Conservation (phyloP, 2,329 filamentous ascomycete species). For the Calonectria pteridis region DNA sequence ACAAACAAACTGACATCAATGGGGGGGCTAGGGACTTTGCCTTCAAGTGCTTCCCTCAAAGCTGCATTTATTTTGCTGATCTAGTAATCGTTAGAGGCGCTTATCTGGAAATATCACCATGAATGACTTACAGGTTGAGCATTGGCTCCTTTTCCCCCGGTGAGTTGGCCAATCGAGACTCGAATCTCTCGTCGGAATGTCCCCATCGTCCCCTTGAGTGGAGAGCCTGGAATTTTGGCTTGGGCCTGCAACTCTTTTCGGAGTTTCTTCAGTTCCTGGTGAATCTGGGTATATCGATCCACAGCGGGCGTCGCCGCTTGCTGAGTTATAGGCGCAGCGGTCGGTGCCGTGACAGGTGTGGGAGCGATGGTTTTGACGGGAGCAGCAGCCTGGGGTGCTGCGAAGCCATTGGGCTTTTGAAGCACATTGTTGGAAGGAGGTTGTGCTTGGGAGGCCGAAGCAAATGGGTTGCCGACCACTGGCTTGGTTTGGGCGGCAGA, state of each 20-base stretch:
- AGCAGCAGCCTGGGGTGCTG: constrained; percentile 14
- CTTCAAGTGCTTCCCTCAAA: constrained; percentile 66
- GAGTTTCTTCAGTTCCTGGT: constrained; percentile 75
- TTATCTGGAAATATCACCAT: not conserved
- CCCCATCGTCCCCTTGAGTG: constrained; percentile 75
- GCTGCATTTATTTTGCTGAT: constrained; percentile 52
- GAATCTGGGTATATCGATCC: constrained; percentile 69
- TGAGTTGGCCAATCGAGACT: constrained; percentile 80
- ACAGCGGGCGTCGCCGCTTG: constrained; percentile 26
- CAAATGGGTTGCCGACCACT: constrained; percentile 36
- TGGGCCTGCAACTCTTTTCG: constrained; percentile 73
- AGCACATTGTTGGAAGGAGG: constrained; percentile 24
- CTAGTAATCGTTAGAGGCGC: constrained; percentile 42
- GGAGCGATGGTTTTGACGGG: not conserved
- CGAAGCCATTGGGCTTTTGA: constrained; percentile 35
- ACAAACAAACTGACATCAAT: constrained; percentile 70
- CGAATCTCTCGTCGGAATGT: constrained; percentile 79
- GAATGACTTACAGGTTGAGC: constrained; percentile 51
- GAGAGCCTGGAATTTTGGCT: constrained; percentile 58
- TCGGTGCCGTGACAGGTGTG: not conserved
- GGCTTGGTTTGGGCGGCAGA: constrained; percentile 40
- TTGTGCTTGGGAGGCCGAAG: constrained; percentile 28
- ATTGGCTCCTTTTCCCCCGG: constrained; percentile 74
- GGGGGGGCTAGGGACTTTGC: constrained; percentile 63
- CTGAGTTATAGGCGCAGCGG: constrained; percentile 25